A percentile compares a stretch with the other conserved stretches of the same genome.
phyloP scores from a whole-genome alignment of 192 early-diverging fungal genomes.

The Rhizoclosmatium globosum region DNA sequence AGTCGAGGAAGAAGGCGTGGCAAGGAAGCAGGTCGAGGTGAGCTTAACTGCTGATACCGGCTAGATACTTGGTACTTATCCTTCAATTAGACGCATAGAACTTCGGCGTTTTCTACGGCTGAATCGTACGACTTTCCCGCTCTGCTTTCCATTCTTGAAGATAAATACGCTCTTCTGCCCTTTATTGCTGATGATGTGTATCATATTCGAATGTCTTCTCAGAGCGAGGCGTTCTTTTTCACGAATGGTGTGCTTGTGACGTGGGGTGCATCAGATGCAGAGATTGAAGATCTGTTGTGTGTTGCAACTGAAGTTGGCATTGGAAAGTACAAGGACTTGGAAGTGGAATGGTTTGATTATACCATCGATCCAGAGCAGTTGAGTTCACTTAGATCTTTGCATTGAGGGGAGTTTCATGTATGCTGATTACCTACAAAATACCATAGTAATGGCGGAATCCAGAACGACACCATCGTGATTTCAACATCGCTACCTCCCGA shows the following conservation, averaged over 20 bases:
- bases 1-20: background rate
- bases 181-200: slow-evolving; percentile 66
- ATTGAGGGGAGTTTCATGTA: no score
- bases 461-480: slow-evolving; percentile 59
- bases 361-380: slow-evolving; percentile 50
- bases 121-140: slow-evolving; percentile 58
- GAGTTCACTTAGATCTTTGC: background rate
- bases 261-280: slow-evolving; percentile 58
- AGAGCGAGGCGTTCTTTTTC: slow-evolving; percentile 62
- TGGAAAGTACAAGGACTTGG: slow-evolving; percentile 45
- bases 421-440: no score
- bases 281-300: slow-evolving; percentile 51
- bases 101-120: slow-evolving; percentile 61
- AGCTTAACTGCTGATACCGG: background rate
- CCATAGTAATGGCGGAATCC: slow-evolving; percentile 52
- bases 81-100: slow-evolving; percentile 28
- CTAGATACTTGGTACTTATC: background rate
- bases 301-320: slow-evolving; percentile 56
- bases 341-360: slow-evolving; percentile 65
- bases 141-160: slow-evolving; percentile 56
- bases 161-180: slow-evolving; percentile 51
- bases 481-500: slow-evolving; percentile 50
- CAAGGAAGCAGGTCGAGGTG: background rate
- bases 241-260: slow-evolving; percentile 61
- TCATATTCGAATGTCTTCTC: slow-evolving; percentile 46